Conservation (phyloP, 176 grass and related monocot species). For the Musa acuminata region DNA sequence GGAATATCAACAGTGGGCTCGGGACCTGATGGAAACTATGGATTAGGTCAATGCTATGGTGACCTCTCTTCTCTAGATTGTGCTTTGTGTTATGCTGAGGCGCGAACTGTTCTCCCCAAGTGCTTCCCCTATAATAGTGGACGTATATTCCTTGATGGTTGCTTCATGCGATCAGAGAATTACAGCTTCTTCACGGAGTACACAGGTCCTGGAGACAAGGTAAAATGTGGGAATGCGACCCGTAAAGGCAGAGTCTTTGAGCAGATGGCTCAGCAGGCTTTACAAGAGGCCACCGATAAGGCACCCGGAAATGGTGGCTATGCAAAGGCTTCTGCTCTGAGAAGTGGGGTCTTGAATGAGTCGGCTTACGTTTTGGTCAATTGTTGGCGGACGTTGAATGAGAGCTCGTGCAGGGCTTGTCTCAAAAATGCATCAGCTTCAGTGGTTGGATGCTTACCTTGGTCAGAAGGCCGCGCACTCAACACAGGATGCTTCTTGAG, state of each 20-base stretch:
- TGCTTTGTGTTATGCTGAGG: constrained; percentile 14
- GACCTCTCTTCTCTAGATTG: constrained; percentile 9
- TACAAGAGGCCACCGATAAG: not conserved
- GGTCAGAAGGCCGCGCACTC: constrained; percentile 5
- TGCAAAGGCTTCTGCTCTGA: not conserved
- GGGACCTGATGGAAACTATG: constrained; percentile 8
- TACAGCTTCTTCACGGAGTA: constrained; percentile 13
- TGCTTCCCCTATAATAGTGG: constrained; percentile 7
- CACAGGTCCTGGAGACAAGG: not conserved
- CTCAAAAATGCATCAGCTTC: constrained; percentile 16
- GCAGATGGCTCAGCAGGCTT: not conserved
- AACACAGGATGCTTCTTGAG: constrained; percentile 17
- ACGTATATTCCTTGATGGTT: constrained; percentile 12
- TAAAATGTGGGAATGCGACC: constrained; percentile 6
- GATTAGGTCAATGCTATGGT: constrained; percentile 12
- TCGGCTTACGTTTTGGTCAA: constrained; percentile 9
- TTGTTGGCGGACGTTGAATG: constrained; percentile 13
- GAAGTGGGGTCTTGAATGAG: not conserved
- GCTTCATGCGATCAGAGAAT: constrained; percentile 5
- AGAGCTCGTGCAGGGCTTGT: constrained; percentile 8
- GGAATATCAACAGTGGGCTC: not conserved
- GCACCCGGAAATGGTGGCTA: constrained; percentile 12
- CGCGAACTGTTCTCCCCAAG: constrained; percentile 6
- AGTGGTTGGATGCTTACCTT: constrained; percentile 4
- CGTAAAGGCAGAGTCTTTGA: not conserved